These are phyloP conservation scores for Reticulascus tulasneorum DNA, from an alignment of 2,329 filamentous ascomycete genomes.

Conservation along the genomic window DNA sequence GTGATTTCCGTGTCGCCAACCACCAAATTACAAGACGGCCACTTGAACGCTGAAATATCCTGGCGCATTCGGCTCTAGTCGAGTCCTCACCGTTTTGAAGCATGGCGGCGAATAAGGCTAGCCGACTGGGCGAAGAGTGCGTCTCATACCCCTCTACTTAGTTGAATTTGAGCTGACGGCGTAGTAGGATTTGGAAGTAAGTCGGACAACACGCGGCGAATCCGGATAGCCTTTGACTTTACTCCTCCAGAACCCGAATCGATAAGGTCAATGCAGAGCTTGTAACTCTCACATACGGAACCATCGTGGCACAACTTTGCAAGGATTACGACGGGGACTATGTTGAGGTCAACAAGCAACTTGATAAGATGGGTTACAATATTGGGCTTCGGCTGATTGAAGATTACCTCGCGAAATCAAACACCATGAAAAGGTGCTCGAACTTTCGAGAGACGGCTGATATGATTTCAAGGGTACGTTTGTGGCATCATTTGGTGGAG, in stretches of 20 bases:
- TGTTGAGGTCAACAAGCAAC: slow-evolving; percentile 90
- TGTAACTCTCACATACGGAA: slow-evolving; percentile 95
- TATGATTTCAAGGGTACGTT: slow-evolving; percentile 80
- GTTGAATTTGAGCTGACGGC: slow-evolving; percentile 9
- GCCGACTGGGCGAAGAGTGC: slow-evolving; percentile 60
- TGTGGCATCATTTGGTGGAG: background rate
- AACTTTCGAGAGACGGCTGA: slow-evolving; percentile 97
- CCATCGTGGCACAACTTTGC: slow-evolving; percentile 93
- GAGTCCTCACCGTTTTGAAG: no score
- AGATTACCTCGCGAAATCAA: slow-evolving; percentile 94
- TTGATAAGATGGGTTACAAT: slow-evolving; percentile 99
- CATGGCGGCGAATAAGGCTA: slow-evolving; percentile 59
- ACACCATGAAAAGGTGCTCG: slow-evolving; percentile 78
- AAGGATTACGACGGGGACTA: slow-evolving; percentile 96
- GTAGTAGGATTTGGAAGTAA: slow-evolving; percentile 84
- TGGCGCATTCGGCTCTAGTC: no score
- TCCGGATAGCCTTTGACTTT: slow-evolving; percentile 9
- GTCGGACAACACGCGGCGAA: slow-evolving; percentile 28
- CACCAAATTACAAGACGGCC: no score
- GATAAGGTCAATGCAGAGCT: slow-evolving; percentile 98
- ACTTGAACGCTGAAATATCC: no score
- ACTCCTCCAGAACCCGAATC: slow-evolving; percentile 70
- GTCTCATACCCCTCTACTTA: slow-evolving; percentile 21
- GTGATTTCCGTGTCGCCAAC: no score
- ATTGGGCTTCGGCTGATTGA: slow-evolving; percentile 95